Evolutionary conservation across 768 basidiomycete genomes (phyloP).

Genomic region (Psilocybe subaeruginosa): DNA sequence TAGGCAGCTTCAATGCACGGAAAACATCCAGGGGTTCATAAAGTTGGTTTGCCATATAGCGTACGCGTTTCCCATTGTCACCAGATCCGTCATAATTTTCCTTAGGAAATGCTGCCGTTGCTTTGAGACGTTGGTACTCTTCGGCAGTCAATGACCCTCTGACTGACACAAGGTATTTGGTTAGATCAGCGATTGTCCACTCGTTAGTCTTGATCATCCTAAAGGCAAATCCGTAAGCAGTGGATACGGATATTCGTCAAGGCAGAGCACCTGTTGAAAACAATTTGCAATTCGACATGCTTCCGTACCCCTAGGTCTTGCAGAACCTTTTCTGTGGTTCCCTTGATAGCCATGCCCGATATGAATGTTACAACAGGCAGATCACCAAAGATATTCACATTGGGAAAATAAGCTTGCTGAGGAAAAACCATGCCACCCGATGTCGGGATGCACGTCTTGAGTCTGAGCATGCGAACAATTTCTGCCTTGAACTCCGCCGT

Average conservation of each 20-base stretch:
- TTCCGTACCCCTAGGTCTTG: slow-evolving; percentile 81
- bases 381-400: slow-evolving; percentile 88
- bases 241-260: background rate
- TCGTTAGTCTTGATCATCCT: slow-evolving; percentile 91
- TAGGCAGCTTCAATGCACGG: slow-evolving; percentile 72
- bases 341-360: slow-evolving; percentile 65
- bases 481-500: slow-evolving; percentile 47
- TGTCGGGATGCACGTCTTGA: slow-evolving; percentile 70
- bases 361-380: slow-evolving; percentile 78
- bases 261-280: slow-evolving; percentile 75
- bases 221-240: background rate
- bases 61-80: slow-evolving; percentile 35
- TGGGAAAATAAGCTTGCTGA: slow-evolving; percentile 79
- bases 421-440: slow-evolving; percentile 75
- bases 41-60: slow-evolving; percentile 71
- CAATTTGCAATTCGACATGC: slow-evolving; percentile 89
- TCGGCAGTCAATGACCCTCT: slow-evolving; percentile 51
- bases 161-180: slow-evolving; percentile 87
- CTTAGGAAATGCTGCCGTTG: slow-evolving; percentile 79
- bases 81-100: slow-evolving; percentile 39
- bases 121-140: slow-evolving; percentile 52
- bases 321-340: slow-evolving; percentile 70
- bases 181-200: slow-evolving; percentile 85
- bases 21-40: slow-evolving; percentile 84
- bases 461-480: slow-evolving; percentile 50